phyloP scores from a whole-genome alignment of 2,329 filamentous ascomycete genomes.

The Scytalidium lignicola region DNA sequence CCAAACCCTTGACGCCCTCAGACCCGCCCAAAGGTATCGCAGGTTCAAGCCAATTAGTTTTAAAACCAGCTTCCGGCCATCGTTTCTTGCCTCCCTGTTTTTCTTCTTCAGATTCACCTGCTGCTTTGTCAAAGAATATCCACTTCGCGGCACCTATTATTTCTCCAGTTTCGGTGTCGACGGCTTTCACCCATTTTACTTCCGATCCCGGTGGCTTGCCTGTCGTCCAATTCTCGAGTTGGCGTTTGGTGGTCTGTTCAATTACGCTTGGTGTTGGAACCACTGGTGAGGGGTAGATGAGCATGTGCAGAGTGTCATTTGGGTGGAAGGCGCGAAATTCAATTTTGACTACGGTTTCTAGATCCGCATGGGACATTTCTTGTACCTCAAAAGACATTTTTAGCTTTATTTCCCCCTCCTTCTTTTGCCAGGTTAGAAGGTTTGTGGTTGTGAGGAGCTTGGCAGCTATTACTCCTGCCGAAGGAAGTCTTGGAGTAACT shows the following conservation, averaged over 20 bases:
- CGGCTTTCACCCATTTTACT: constrained; percentile 5
- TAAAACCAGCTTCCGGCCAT: background rate
- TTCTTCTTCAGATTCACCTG: background rate
- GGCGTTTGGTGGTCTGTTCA: background rate
- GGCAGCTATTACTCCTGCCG: no score
- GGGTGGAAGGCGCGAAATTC: constrained; percentile 12
- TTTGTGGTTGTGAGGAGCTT: no score
- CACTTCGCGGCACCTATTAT: constrained; percentile 12
- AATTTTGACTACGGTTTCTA: constrained; percentile 3
- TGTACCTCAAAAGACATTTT: background rate
- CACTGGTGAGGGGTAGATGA: constrained; percentile 11
- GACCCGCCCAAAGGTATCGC: background rate
- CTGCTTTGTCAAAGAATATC: constrained; percentile 5
- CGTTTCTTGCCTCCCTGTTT: background rate
- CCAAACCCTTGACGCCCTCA: background rate
- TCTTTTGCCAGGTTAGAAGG: background rate
- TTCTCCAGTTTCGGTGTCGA: constrained; percentile 1
- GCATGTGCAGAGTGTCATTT: constrained; percentile 5
- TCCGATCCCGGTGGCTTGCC: background rate
- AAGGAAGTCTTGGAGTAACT: no score
- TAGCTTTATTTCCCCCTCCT: background rate
- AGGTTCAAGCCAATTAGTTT: background rate
- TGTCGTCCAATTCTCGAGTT: background rate
- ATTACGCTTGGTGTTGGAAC: constrained; percentile 1
- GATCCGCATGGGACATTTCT: constrained; percentile 3